Percentiles rank a stretch among this genome's conserved stretches.
These are phyloP conservation scores for Glomus cerebriforme DNA, from an alignment of 192 early-diverging fungal species.

Conservation along the genomic window DNA sequence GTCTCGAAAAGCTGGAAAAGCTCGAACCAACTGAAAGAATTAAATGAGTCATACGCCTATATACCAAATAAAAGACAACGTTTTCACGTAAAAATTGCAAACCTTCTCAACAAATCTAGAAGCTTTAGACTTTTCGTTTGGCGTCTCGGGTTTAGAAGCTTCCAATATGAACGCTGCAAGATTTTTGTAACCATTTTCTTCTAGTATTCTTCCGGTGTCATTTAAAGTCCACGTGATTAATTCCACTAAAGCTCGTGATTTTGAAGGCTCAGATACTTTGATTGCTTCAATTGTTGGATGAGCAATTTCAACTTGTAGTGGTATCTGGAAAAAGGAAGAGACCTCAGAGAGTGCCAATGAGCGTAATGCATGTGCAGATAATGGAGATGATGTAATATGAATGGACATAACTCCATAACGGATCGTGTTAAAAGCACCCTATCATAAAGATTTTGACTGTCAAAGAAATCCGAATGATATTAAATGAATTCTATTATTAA, in stretches of 20 bases:
- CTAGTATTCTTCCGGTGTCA: slow-evolving; percentile 68
- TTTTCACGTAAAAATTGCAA: not conserved
- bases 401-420: slow-evolving; percentile 82
- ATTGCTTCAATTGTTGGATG: slow-evolving; percentile 56
- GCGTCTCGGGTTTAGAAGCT: slow-evolving; percentile 48
- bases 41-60: slow-evolving; percentile 10
- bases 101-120: slow-evolving; percentile 53
- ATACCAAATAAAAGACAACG: not conserved
- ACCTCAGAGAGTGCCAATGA: slow-evolving; percentile 63
- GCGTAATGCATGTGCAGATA: slow-evolving; percentile 62
- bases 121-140: slow-evolving; percentile 47
- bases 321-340: slow-evolving; percentile 71
- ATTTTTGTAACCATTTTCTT: slow-evolving; percentile 59
- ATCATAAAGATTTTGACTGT: not conserved
- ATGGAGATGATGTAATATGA: slow-evolving; percentile 67
- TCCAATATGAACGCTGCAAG: slow-evolving; percentile 74
- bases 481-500: not conserved
- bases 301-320: slow-evolving; percentile 66
- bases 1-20: slow-evolving; percentile 76
- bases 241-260: slow-evolving; percentile 62
- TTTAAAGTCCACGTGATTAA: slow-evolving; percentile 66
- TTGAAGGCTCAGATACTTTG: slow-evolving; percentile 67
- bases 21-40: slow-evolving; percentile 50
- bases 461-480: not conserved
- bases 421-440: slow-evolving; percentile 74